phyloP scores from a whole-genome alignment of 192 early-diverging fungal species.

The Coemansia sp. region DNA sequence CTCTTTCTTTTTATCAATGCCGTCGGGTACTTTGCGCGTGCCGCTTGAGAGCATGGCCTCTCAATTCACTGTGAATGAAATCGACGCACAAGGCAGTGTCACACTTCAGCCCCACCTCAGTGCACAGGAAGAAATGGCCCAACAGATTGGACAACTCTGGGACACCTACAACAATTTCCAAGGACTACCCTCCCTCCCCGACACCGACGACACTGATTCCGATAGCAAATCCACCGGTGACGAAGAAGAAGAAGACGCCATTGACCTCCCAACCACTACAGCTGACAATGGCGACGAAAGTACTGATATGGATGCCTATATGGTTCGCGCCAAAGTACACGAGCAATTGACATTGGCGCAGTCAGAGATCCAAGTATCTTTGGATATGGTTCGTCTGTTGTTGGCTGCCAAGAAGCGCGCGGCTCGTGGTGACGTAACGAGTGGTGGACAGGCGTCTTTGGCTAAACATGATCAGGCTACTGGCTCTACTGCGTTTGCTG shows the following conservation, averaged over 20 bases:
- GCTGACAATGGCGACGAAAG: background rate
- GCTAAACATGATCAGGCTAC: slow-evolving; percentile 22
- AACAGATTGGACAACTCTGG: slow-evolving; percentile 53
- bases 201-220: background rate
- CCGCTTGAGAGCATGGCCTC: slow-evolving; percentile 32
- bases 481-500: slow-evolving; percentile 12
- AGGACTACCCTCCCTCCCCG: slow-evolving; percentile 19
- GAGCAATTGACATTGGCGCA: slow-evolving; percentile 43
- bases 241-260: background rate
- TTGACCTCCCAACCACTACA: background rate
- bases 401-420: slow-evolving; percentile 42
- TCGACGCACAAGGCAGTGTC: slow-evolving; percentile 21
- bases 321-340: slow-evolving; percentile 38
- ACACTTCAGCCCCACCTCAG: slow-evolving; percentile 21
- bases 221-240: background rate
- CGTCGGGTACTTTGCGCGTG: slow-evolving; percentile 9
- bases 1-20: background rate
- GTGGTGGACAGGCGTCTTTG: background rate
- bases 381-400: slow-evolving; percentile 50
- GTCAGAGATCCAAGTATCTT: slow-evolving; percentile 48
- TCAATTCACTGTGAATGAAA: slow-evolving; percentile 27
- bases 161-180: slow-evolving; percentile 37
- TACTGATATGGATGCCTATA: slow-evolving; percentile 35
- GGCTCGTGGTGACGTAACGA: background rate
- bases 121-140: slow-evolving; percentile 34